phyloP scores from a whole-genome alignment of 2,329 filamentous ascomycete genomes.

The Fusarium keratoplasticum region DNA sequence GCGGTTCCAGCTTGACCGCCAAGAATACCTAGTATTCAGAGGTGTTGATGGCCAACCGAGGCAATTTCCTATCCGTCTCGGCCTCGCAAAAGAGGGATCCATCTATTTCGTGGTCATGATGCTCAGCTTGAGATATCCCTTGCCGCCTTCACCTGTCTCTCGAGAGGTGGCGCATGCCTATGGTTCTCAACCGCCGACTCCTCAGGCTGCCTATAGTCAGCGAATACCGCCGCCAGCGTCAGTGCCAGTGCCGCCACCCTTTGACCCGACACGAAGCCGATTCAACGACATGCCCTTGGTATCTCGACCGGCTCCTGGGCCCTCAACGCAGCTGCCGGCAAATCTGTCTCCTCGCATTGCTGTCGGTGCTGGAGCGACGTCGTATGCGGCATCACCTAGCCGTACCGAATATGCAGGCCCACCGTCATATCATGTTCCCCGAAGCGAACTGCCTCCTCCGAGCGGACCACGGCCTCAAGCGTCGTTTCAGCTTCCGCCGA shows the following conservation, averaged over 20 bases:
- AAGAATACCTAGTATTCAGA: slow-evolving; percentile 67
- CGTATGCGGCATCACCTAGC: slow-evolving; percentile 59
- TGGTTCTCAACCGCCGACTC: slow-evolving; percentile 49
- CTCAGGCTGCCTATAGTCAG: slow-evolving; percentile 53
- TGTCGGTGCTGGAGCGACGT: slow-evolving; percentile 16
- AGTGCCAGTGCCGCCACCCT: slow-evolving; percentile 55
- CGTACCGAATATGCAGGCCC: slow-evolving; percentile 59
- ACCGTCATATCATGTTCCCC: slow-evolving; percentile 64
- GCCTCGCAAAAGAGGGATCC: slow-evolving; percentile 69
- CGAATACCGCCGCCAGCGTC: slow-evolving; percentile 50
- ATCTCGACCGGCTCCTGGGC: slow-evolving; percentile 37
- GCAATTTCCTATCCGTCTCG: slow-evolving; percentile 63
- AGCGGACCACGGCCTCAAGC: slow-evolving; percentile 48
- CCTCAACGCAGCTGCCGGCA: slow-evolving; percentile 45
- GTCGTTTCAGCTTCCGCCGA: slow-evolving; percentile 62
- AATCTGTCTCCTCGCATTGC: slow-evolving; percentile 46
- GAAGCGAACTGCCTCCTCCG: slow-evolving; percentile 60
- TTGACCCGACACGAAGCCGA: slow-evolving; percentile 58
- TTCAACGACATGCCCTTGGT: slow-evolving; percentile 49
- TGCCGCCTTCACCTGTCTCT: slow-evolving; percentile 57
- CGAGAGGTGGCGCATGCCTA: slow-evolving; percentile 58
- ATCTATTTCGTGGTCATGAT: slow-evolving; percentile 71
- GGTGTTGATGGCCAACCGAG: slow-evolving; percentile 64
- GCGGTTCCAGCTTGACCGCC: slow-evolving; percentile 63
- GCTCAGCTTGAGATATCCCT: slow-evolving; percentile 56